A percentile compares a stretch with the other conserved stretches of the same genome.
Evolutionary conservation across 2,329 filamentous ascomycete species (phyloP).

Genomic region (Aspergillus intermedius): DNA sequence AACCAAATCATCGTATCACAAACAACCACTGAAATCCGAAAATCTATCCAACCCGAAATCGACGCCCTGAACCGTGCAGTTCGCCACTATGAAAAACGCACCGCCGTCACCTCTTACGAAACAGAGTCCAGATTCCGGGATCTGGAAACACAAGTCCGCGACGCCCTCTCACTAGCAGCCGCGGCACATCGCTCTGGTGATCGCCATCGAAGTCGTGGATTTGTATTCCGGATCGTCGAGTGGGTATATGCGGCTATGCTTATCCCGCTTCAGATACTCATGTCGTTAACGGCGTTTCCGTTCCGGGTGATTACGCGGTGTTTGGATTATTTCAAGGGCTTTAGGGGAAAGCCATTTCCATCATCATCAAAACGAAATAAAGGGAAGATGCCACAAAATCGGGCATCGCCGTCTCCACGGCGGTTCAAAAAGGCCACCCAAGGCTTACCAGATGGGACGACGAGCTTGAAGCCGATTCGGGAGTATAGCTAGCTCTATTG

Average conservation of each 20-base stretch:
- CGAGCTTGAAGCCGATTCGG: slow-evolving; percentile 4
- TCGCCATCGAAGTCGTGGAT: slow-evolving; percentile 18
- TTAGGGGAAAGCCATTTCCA: neutral
- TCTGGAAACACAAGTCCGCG: slow-evolving; percentile 64
- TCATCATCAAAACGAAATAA: slow-evolving; percentile 8
- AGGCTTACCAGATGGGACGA: neutral
- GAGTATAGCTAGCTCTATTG: neutral
- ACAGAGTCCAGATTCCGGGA: slow-evolving; percentile 68
- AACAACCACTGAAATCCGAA: slow-evolving; percentile 52
- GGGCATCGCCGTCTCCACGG: slow-evolving; percentile 1
- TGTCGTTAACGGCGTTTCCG: slow-evolving; percentile 27
- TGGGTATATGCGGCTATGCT: slow-evolving; percentile 31
- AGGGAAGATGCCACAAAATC: slow-evolving; percentile 15
- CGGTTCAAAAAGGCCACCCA: slow-evolving; percentile 6
- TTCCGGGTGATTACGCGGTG: slow-evolving; percentile 16
- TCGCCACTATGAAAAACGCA: slow-evolving; percentile 84
- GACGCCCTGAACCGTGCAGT: slow-evolving; percentile 85
- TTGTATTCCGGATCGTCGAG: slow-evolving; percentile 26
- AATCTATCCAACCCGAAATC: slow-evolving; percentile 68
- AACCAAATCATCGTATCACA: slow-evolving; percentile 36
- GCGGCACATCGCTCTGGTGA: slow-evolving; percentile 48
- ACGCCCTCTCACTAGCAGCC: slow-evolving; percentile 73
- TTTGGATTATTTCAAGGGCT: slow-evolving; percentile 7
- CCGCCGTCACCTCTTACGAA: slow-evolving; percentile 65
- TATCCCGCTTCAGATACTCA: slow-evolving; percentile 28